phyloP scores from a whole-genome alignment of 345 rosid species.

The Draba incana region DNA sequence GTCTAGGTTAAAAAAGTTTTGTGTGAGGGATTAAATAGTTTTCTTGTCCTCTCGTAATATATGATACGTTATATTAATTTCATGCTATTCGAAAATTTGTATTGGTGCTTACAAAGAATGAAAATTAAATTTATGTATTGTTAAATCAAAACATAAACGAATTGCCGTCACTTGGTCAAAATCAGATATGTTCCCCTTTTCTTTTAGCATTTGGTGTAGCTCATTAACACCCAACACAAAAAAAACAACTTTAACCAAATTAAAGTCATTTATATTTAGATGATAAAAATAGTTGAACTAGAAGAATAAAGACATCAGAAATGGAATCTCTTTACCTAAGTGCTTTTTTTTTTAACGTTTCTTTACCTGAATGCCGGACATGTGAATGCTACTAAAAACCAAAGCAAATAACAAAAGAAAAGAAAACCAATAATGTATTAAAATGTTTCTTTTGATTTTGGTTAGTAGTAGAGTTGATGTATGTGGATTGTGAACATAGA shows the following conservation, averaged over 20 bases:
- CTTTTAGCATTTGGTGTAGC: not conserved
- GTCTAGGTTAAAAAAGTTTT: too few species aligned
- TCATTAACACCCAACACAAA: not conserved
- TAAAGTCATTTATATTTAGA: conserved; percentile 1
- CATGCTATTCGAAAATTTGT: too few species aligned
- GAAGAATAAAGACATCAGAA: conserved; percentile 21
- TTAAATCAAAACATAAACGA: not conserved
- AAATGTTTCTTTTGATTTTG: not conserved
- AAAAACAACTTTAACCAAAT: conserved; percentile 20
- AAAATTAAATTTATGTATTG: too few species aligned
- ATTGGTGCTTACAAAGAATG: too few species aligned
- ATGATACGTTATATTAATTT: too few species aligned
- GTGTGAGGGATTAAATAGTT: too few species aligned
- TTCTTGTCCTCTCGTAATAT: too few species aligned
- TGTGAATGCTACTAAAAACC: conserved; percentile 27
- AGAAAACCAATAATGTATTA: not conserved
- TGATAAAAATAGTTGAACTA: not conserved
- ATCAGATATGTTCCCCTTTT: not conserved
- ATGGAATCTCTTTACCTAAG: conserved; percentile 29
- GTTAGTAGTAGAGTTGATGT: conserved; percentile 12
- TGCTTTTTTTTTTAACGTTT: conserved; percentile 6
- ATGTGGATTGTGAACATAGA: not conserved
- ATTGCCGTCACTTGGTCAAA: conserved; percentile 1
- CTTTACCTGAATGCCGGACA: conserved; percentile 18
- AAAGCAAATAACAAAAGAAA: not conserved